These are phyloP conservation scores for Globisporangium uncinulatum DNA, from an alignment of 352 stramenopile species.

Conservation along the genomic window DNA sequence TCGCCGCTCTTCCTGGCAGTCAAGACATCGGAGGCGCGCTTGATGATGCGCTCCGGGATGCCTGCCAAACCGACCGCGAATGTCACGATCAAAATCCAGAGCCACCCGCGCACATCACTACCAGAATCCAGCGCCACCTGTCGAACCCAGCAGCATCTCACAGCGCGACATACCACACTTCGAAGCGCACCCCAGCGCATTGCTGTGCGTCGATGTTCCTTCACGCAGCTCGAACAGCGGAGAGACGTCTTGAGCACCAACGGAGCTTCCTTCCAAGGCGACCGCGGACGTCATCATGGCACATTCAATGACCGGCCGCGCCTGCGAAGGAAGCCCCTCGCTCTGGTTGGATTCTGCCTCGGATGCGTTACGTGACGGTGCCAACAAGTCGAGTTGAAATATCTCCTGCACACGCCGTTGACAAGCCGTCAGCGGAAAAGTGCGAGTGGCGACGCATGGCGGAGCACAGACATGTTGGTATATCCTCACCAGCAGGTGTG, in stretches of 20 bases:
- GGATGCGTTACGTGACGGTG: neutral
- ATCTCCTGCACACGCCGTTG: slow-evolving; percentile 37
- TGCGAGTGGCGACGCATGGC: neutral
- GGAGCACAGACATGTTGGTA: neutral
- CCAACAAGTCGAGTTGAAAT: slow-evolving; percentile 39
- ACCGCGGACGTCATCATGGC: slow-evolving; percentile 49
- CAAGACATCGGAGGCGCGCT: slow-evolving; percentile 42
- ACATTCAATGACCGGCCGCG: slow-evolving; percentile 25
- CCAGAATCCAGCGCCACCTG: neutral
- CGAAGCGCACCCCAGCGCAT: slow-evolving; percentile 61
- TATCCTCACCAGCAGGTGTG: slow-evolving; percentile 62
- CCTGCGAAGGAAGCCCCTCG: neutral
- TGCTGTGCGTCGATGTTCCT: slow-evolving; percentile 65
- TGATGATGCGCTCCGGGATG: slow-evolving; percentile 32
- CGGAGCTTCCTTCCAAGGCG: slow-evolving; percentile 10
- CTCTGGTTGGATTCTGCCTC: neutral
- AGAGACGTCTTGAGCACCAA: slow-evolving; percentile 15
- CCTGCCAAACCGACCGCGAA: slow-evolving; percentile 18
- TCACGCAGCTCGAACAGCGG: slow-evolving; percentile 58
- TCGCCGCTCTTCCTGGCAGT: slow-evolving; percentile 22
- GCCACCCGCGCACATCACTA: neutral
- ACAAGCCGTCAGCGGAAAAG: neutral
- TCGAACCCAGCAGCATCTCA: neutral
- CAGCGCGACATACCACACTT: slow-evolving; percentile 39
- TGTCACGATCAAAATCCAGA: neutral